Evolutionary conservation across 75 land plant genomes (phyloP).

Genomic region (Pseudotsuga menziesii): DNA sequence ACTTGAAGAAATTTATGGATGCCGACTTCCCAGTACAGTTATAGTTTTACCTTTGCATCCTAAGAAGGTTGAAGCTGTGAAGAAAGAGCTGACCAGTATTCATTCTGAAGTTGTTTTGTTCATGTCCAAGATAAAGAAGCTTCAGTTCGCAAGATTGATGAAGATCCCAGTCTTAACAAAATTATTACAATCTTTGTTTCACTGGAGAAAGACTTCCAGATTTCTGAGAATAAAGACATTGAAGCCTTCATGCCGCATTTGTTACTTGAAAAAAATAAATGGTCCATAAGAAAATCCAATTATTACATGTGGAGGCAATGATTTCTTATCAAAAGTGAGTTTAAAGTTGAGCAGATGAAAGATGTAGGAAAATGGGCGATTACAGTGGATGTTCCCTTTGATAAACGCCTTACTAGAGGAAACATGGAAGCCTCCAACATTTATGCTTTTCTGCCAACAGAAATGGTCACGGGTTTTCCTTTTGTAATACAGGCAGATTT

Average conservation of each 20-base stretch:
- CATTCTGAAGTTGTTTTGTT: conserved; percentile 57
- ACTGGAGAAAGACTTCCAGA: conserved; percentile 26
- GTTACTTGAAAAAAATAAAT: conserved; percentile 15
- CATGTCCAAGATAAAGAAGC: conserved; percentile 41
- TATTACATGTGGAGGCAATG: conserved; percentile 61
- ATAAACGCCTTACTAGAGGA: conserved; percentile 23
- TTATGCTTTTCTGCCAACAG: conserved; percentile 57
- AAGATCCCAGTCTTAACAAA: conserved; percentile 17
- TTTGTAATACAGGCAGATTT: conserved; percentile 68
- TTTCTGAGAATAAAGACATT: conserved; percentile 30
- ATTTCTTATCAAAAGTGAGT: conserved; percentile 33
- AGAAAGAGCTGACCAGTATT: conserved; percentile 37
- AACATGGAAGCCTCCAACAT: conserved; percentile 19
- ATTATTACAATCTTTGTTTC: conserved; percentile 29
- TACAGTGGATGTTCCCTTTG: conserved; percentile 47
- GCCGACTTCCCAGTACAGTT: conserved; percentile 39
- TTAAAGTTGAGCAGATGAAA: conserved; percentile 25
- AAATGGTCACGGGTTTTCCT: conserved; percentile 45
- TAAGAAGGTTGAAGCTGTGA: conserved; percentile 45
- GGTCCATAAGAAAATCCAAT: conserved; percentile 2
- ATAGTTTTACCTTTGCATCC: conserved; percentile 47
- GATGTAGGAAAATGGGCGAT: conserved; percentile 42
- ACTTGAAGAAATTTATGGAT: conserved; percentile 29
- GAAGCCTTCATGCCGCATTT: conserved; percentile 35
- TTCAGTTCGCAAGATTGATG: conserved; percentile 34